Evolutionary conservation across 768 basidiomycete genomes (phyloP), one percentile per base, ranked within the genome.

Genomic region (Trametes maxima): DNA sequence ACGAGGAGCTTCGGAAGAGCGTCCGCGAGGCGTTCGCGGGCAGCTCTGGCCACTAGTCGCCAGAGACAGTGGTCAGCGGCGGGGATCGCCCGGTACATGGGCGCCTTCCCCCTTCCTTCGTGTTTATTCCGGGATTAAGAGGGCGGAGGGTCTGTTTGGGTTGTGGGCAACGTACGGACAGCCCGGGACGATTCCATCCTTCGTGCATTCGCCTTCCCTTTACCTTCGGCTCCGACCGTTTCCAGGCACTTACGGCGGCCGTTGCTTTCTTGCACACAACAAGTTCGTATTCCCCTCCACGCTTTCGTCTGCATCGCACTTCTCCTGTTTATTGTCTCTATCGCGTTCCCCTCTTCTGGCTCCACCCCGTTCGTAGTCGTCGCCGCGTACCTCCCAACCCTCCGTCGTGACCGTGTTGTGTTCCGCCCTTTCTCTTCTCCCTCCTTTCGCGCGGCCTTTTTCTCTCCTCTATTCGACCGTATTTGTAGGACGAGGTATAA

Each of bases 21-120:
- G 90, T 94, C 57, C 80, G 89, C 55, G 92, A 94, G 67, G 92
- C 92, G 8, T 88, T 94, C 61, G 82, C 81, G n/a, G 80, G 85
- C 11, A 82, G 85, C 44, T 85, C 86, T 54, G 67, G 71, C 54
- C 69, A 76, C 61, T 74, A 70, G 60, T 48, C 44, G 19, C 17
- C 43, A 19, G 17, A 6, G 56, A 6, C n/a, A 45, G 28, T 25
- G 14, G 39, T 37, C 17, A 37, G 36, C 5, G 25, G 13, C 12
- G 14, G 13, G 10, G 45, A 10, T 22, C 21, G 21, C 39, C 28
- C 25, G 21, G 28, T 28, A 6, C 47, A 17, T n/a, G 36, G n/a
- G 53, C 21, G 25, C 35, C 21, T 43, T 48, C 57, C 54, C 14
- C 22, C 22, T 51, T 13, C 35, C 14, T 19, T 25, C 45, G 37